These are phyloP conservation scores for Trichoderma oligosporum DNA, from an alignment of 2,329 filamentous ascomycete species.

Conservation along the genomic window DNA sequence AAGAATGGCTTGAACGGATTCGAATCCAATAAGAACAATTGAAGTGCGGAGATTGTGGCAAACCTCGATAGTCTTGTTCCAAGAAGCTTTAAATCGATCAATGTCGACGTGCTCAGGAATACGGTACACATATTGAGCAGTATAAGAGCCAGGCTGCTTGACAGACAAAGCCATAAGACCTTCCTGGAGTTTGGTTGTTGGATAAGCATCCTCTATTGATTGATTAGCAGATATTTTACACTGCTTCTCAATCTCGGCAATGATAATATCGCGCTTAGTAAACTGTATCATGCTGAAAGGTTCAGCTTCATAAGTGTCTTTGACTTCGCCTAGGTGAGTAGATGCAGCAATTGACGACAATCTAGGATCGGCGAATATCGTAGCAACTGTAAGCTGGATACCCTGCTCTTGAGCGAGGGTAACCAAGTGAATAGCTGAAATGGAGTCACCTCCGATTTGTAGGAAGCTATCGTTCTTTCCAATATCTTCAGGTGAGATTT, in stretches of 20 bases:
- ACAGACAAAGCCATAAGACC: slow-evolving; percentile 9
- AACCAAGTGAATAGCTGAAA: slow-evolving; percentile 43
- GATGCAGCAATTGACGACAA: slow-evolving; percentile 4
- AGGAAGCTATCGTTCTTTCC: slow-evolving; percentile 23
- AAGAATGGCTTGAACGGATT: slow-evolving; percentile 1
- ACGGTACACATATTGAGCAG: slow-evolving; percentile 9
- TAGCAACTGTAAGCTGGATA: slow-evolving; percentile 1
- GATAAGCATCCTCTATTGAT: slow-evolving; percentile 17
- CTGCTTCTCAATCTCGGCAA: slow-evolving; percentile 6
- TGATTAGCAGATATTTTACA: slow-evolving; percentile 5
- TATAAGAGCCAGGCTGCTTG: slow-evolving; percentile 18
- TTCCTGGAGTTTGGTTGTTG: slow-evolving; percentile 8
- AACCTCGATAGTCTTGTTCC: slow-evolving; percentile 8
- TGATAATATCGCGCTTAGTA: neutral
- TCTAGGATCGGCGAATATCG: slow-evolving; percentile 8
- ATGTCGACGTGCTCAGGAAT: slow-evolving; percentile 7
- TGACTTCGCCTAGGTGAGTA: neutral
- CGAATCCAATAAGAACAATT: slow-evolving; percentile 9
- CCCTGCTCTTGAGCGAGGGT: slow-evolving; percentile 32
- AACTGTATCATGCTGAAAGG: slow-evolving; percentile 5
- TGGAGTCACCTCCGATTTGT: slow-evolving; percentile 40
- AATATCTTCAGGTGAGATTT: slow-evolving; percentile 27
- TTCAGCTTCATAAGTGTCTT: neutral
- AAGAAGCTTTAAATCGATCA: slow-evolving; percentile 4
- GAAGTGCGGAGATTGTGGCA: slow-evolving; percentile 18